Evolutionary conservation across 192 early-diverging fungal genomes (phyloP), one percentile per base, ranked within the genome.

Genomic region (Cladochytrium replicatum): DNA sequence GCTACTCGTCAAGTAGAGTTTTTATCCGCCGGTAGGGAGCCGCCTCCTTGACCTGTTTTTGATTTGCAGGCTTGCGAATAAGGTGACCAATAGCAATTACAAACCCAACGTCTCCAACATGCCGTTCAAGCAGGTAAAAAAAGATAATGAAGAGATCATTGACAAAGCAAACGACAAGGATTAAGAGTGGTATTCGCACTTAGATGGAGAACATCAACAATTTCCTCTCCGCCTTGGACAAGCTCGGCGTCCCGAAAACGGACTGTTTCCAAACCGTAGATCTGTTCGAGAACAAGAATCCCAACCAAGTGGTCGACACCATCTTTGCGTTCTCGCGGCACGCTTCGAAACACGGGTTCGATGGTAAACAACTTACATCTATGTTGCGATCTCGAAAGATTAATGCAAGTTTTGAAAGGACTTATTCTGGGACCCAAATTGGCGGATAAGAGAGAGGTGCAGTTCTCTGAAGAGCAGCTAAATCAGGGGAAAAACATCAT

Each of bases 191-290:
- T 37, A 37, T 37, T 13, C 34, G 34, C 17, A 3, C 19, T 1
- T 50, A 85, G 70, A 89, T 89, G 87, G 87, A 89, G 54, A 89
- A 89, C 58, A 86, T 89, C 62, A 77, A 78, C 46, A 67, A 60
- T 39, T 89, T 85, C 58, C 68, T 89, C 41, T 29, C 52, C 39
- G 78, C 74, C 5, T 66, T 68, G 27, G 69, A 75, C 29, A 62
- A 69, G 48, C 50, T 85, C 19, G 87, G 87, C 29, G 80, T 83
- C 30, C 84, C 82, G 21, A 68, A 72, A 32, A 66, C 70, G 54
- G 83, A 87, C 43, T 67, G 79, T 2, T 89, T 89, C 60, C 85
- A 87, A 58, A 89, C 87, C 11, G 75, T 89, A 24, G 87, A 89
- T 50, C 61, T 89, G 37, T 89, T 70, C 55, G 87, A 89, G 50